Evolutionary conservation across 2,329 filamentous ascomycete genomes (phyloP).

Genomic region (Aspergillus proliferans): DNA sequence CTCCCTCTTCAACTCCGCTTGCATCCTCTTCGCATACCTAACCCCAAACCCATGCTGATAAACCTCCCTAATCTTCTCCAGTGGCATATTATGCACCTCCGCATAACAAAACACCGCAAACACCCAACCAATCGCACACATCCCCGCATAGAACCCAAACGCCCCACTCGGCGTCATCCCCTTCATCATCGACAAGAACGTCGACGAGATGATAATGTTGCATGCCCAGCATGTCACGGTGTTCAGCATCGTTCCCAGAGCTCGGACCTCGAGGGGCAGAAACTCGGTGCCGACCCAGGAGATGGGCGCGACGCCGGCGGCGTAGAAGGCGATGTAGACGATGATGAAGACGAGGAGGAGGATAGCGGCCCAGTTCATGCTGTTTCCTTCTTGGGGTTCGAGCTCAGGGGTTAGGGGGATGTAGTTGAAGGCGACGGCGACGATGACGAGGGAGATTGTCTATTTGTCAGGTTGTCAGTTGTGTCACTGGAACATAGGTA

Average conservation of each 20-base stretch:
- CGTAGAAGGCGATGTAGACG: constrained; percentile 40
- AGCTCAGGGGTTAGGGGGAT: constrained; percentile 42
- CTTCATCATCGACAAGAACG: constrained; percentile 47
- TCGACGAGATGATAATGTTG: constrained; percentile 46
- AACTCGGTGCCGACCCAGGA: constrained; percentile 46
- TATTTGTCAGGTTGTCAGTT: constrained; percentile 7
- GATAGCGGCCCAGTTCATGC: constrained; percentile 28
- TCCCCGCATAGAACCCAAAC: constrained; percentile 47
- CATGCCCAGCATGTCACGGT: constrained; percentile 29
- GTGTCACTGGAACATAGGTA: not conserved
- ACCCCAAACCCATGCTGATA: constrained; percentile 47
- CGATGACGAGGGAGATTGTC: constrained; percentile 18
- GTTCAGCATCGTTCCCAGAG: constrained; percentile 43
- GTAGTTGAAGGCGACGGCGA: constrained; percentile 42
- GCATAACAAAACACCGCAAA: constrained; percentile 48
- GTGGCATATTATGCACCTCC: constrained; percentile 50
- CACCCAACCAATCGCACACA: constrained; percentile 44
- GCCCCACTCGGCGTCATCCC: constrained; percentile 43
- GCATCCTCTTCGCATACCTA: constrained; percentile 34
- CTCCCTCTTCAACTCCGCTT: constrained; percentile 24
- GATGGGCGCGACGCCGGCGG: constrained; percentile 42
- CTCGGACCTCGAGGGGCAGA: constrained; percentile 45
- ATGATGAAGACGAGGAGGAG: constrained; percentile 42
- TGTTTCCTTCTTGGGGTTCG: constrained; percentile 24
- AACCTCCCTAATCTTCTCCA: constrained; percentile 49